Conservation (phyloP, 2,329 filamentous ascomycete species). For the Apiospora sp. region DNA sequence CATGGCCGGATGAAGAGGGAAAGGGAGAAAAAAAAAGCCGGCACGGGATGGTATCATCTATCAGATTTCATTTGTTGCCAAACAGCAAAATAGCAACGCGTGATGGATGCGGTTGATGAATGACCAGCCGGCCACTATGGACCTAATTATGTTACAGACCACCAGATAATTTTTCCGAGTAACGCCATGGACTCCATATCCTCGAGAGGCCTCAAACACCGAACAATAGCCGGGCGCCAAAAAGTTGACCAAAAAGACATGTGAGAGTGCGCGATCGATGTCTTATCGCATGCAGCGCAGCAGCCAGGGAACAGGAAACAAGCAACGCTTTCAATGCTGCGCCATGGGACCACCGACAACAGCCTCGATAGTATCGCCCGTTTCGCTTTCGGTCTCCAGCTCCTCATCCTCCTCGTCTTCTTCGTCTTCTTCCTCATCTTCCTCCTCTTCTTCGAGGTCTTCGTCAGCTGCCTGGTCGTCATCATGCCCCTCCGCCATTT, state of each 20-base stretch:
- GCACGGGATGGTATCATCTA: neutral
- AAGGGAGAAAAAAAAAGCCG: neutral
- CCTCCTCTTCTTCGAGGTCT: conserved; percentile 34
- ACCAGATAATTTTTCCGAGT: neutral
- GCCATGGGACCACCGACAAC: conserved; percentile 11
- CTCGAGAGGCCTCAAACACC: conserved; percentile 5
- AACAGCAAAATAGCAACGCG: neutral
- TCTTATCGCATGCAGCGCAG: neutral
- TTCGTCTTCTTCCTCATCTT: conserved; percentile 26
- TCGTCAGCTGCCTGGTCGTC: conserved; percentile 32
- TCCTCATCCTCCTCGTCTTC: conserved; percentile 28
- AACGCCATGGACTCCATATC: conserved; percentile 5
- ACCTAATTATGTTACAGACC: neutral
- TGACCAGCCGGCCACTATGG: neutral
- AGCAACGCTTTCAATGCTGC: neutral
- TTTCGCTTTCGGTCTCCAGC: conserved; percentile 5
- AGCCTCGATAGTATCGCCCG: conserved; percentile 3
- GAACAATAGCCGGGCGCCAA: conserved; percentile 13
- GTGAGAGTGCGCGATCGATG: neutral
- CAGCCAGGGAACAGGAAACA: conserved; percentile 3
- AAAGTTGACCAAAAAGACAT: neutral
- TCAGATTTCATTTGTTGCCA: neutral
- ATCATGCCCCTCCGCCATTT: conserved; percentile 26
- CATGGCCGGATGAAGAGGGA: neutral
- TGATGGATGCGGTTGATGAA: neutral